Conservation (phyloP, 106 monocot species). For the Gastrodia elata region DNA sequence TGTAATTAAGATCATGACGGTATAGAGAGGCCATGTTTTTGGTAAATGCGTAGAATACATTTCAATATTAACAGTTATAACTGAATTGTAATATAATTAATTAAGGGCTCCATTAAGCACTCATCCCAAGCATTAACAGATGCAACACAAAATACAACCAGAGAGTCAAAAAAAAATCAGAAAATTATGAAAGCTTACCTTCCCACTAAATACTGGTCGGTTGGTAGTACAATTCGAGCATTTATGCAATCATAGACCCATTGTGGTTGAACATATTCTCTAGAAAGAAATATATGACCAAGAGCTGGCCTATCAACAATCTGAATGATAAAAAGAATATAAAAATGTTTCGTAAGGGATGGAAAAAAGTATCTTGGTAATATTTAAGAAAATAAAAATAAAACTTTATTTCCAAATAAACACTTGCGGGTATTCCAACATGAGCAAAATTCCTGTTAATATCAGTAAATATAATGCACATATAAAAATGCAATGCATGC, state of each 20-base stretch:
- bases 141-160: not conserved
- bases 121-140: not conserved
- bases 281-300: conserved; percentile 88
- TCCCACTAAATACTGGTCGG: conserved; percentile 77
- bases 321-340: conserved; percentile 25
- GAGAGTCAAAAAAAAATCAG: not conserved
- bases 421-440: not conserved
- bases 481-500: not conserved
- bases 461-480: not conserved
- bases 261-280: conserved; percentile 94
- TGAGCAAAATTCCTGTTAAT: not conserved
- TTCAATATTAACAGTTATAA: too few relatives aligned
- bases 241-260: conserved; percentile 97
- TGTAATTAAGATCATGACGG: too few relatives aligned
- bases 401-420: not conserved
- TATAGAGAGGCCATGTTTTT: too few relatives aligned
- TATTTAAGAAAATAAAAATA: not conserved
- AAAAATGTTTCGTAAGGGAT: not conserved
- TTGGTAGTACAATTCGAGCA: conserved; percentile 69
- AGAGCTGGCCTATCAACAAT: conserved; percentile 93
- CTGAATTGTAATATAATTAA: too few relatives aligned
- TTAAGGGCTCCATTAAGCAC: too few relatives aligned
- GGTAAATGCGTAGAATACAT: too few relatives aligned
- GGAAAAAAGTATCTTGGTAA: not conserved
- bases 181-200: conserved; percentile 36